These are phyloP conservation scores for Scedosporium aurantiacum DNA, from an alignment of 2,329 filamentous ascomycete genomes.

Conservation along the genomic window DNA sequence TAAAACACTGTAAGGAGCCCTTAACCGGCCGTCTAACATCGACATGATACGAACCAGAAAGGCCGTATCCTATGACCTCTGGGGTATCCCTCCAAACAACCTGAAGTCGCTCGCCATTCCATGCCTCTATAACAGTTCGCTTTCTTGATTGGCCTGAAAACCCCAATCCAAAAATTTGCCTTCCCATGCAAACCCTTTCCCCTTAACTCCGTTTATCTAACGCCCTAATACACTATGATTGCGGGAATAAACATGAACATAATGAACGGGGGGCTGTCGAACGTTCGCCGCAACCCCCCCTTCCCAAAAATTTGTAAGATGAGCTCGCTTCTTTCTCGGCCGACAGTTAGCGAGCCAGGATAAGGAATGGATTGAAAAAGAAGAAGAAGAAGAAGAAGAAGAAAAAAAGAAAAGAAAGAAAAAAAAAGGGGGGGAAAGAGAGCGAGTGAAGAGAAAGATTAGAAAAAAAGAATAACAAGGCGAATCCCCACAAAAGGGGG, in stretches of 20 bases:
- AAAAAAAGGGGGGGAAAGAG: background rate
- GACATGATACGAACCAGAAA: background rate
- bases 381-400: no score
- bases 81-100: background rate
- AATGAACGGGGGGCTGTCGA: background rate
- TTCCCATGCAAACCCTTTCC: slow-evolving; percentile 5
- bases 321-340: no score
- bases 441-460: background rate
- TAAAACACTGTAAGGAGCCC: background rate
- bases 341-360: no score
- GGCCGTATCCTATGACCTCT: background rate
- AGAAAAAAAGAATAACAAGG: background rate
- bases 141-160: slow-evolving; percentile 11
- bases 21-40: background rate
- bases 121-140: slow-evolving; percentile 12
- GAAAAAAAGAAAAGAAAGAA: background rate
- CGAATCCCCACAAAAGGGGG: background rate
- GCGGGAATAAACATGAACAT: background rate
- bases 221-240: background rate
- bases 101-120: background rate
- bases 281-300: no score
- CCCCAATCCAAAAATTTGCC: slow-evolving; percentile 10
- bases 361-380: no score
- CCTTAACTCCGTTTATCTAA: slow-evolving; percentile 1
- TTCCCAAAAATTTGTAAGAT: no score